Percentiles rank a stretch among this genome's conserved stretches.
phyloP scores from a whole-genome alignment of 2,329 filamentous ascomycete genomes.

The Camptophora hylomeconis region DNA sequence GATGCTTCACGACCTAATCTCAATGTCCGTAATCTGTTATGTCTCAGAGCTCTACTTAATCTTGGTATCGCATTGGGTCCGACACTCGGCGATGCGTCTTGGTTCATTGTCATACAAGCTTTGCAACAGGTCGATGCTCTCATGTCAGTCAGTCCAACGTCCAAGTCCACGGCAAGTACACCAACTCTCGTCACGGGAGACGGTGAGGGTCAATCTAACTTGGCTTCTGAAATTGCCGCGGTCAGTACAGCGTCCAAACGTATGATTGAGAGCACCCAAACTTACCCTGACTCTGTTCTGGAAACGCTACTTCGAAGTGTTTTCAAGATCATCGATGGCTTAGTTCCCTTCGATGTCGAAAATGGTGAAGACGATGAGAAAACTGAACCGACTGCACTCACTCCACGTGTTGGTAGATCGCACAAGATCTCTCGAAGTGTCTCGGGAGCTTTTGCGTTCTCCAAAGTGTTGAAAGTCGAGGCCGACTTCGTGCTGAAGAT shows the following conservation, averaged over 20 bases:
- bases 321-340: constrained; percentile 49
- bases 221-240: constrained; percentile 69
- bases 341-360: background rate
- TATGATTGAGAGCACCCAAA: constrained; percentile 79
- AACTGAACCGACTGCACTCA: constrained; percentile 32
- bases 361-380: constrained; percentile 17
- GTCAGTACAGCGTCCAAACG: constrained; percentile 79
- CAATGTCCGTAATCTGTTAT: constrained; percentile 81
- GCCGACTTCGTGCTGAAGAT: constrained; percentile 52
- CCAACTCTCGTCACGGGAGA: constrained; percentile 3
- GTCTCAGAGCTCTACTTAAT: constrained; percentile 82
- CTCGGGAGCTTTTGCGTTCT: constrained; percentile 27
- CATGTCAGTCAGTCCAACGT: constrained; percentile 40
- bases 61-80: constrained; percentile 88
- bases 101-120: constrained; percentile 84
- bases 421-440: constrained; percentile 28
- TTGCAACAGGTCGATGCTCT: constrained; percentile 87
- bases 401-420: constrained; percentile 24
- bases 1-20: constrained; percentile 36
- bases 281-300: constrained; percentile 77
- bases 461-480: constrained; percentile 30
- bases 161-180: background rate
- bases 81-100: constrained; percentile 62
- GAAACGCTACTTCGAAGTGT: constrained; percentile 63
- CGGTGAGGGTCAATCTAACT: constrained; percentile 41